Evolutionary conservation across 2,329 filamentous ascomycete species (phyloP), one percentile per base, ranked within the genome.

Genomic region (Parascedosporium putredinis): DNA sequence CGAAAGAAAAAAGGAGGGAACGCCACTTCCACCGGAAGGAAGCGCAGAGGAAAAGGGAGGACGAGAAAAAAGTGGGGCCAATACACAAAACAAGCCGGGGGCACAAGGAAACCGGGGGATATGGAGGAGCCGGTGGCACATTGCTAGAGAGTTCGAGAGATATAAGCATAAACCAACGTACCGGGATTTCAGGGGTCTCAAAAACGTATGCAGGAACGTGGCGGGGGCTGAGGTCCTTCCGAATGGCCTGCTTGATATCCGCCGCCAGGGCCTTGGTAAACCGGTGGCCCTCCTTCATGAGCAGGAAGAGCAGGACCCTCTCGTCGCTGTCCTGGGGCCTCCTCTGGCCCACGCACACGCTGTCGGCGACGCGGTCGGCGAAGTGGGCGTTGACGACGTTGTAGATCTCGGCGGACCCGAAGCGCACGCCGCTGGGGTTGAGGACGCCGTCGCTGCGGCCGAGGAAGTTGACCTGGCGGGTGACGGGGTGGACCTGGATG

Each of bases 351-450:
- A 93, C 86, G 51, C 86, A 91, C 24, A 93, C 72, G n/a, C 81
- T 82, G 59, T 93, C 88, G 3, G 72, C 71, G 3, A 93, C 67
- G 46, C 73, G 68, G 14, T 75, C 71, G 0, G 77, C 68, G 54
- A 91, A 90, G 50, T 75, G 69, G 22, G 72, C 67, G 64, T 88
- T 84, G 3, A 90, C 64, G 1, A 90, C 83, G 10, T 75, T 76
- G 63, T 93, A 94, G 29, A 93, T 84, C 63, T 93, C 88, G 1
- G 85, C 81, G 4, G 80, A 85, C 0, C 87, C 88, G 58, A 93
- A 94, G 0, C 87, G 74, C 9, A 93, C 81, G 0, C 87, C 87
- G 5, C 76, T 81, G 0, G 87, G 87, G 60, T 93, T 93, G 47
- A 93, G 67, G 2, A 93, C 86, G 10, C 86, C 87, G 59, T 93